Percentiles rank a stretch among this genome's conserved stretches.
These are phyloP conservation scores for Colletotrichum plurivorum DNA, from an alignment of 2,329 filamentous ascomycete species.

Conservation along the genomic window DNA sequence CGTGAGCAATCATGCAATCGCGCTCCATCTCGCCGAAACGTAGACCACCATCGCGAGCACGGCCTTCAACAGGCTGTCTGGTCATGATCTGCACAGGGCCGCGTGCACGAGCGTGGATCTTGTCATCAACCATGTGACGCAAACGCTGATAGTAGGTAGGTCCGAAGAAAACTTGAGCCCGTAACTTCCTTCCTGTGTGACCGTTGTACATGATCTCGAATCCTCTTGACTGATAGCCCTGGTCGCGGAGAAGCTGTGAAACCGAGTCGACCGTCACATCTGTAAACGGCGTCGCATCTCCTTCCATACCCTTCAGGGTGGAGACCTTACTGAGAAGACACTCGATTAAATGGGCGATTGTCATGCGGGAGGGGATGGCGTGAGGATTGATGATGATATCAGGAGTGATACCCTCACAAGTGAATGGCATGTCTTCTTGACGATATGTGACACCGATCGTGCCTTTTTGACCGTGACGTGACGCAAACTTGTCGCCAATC, in stretches of 20 bases:
- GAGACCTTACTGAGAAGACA: constrained; percentile 97
- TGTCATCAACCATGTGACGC: constrained; percentile 99
- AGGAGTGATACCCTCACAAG: constrained; percentile 88
- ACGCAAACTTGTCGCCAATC: constrained; percentile 99
- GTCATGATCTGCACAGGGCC: constrained; percentile 98
- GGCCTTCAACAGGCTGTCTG: constrained; percentile 96
- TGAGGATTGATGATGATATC: constrained; percentile 99
- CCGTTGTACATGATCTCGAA: constrained; percentile 99
- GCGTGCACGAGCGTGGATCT: constrained; percentile 98
- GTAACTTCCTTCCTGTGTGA: constrained; percentile 93
- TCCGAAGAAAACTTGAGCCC: constrained; percentile 95
- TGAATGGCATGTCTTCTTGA: constrained; percentile 99
- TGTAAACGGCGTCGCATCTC: constrained; percentile 97
- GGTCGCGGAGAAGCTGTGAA: constrained; percentile 85
- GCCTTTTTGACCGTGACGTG: constrained; percentile 98
- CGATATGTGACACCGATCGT: constrained; percentile 99
- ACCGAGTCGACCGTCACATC: constrained; percentile 97
- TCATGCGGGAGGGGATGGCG: constrained; percentile 99
- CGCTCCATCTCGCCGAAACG: constrained; percentile 99
- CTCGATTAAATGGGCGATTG: constrained; percentile 99
- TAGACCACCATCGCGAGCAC: constrained; percentile 96
- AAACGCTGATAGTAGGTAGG: constrained; percentile 99
- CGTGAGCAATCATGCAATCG: constrained; percentile 99
- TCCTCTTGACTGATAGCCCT: constrained; percentile 96
- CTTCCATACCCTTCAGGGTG: constrained; percentile 92